Percentiles rank a stretch among this genome's conserved stretches.
Conservation (phyloP, 2,329 filamentous ascomycete genomes). For the Colletotrichum sp. region DNA sequence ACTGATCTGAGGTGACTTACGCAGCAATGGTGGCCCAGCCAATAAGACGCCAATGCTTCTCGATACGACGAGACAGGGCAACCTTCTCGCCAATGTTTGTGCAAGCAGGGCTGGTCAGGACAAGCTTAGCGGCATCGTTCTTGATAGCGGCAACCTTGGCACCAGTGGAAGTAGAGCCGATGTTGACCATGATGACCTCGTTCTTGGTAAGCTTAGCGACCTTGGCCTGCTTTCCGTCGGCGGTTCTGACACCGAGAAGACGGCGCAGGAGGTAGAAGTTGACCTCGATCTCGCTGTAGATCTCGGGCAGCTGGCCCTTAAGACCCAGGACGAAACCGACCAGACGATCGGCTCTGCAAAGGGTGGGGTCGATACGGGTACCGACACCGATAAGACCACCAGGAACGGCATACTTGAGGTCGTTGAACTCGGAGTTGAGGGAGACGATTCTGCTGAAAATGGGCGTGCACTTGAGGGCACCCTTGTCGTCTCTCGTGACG, state of each 20-base stretch:
- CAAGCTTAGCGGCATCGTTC: slow-evolving; percentile 95
- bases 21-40: slow-evolving; percentile 85
- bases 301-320: slow-evolving; percentile 90
- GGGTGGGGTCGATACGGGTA: slow-evolving; percentile 94
- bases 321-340: slow-evolving; percentile 97
- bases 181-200: slow-evolving; percentile 99
- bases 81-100: slow-evolving; percentile 99
- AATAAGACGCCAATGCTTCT: slow-evolving; percentile 98
- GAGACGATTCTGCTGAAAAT: slow-evolving; percentile 96
- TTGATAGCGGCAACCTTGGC: slow-evolving; percentile 97
- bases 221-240: slow-evolving; percentile 99
- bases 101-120: slow-evolving; percentile 91
- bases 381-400: slow-evolving; percentile 98
- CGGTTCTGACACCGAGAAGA: slow-evolving; percentile 94
- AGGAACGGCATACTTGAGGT: slow-evolving; percentile 96
- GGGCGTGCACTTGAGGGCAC: slow-evolving; percentile 93
- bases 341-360: slow-evolving; percentile 98
- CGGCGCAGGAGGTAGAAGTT: slow-evolving; percentile 98
- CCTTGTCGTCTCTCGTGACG: slow-evolving; percentile 91
- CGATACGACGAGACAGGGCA: slow-evolving; percentile 92
- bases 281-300: slow-evolving; percentile 98
- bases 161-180: slow-evolving; percentile 95
- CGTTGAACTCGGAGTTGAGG: slow-evolving; percentile 94
- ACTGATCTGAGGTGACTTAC: slow-evolving; percentile 46
- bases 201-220: slow-evolving; percentile 98